phyloP scores from a whole-genome alignment of 2,329 filamentous ascomycete genomes.

The Pezicula carpinea region DNA sequence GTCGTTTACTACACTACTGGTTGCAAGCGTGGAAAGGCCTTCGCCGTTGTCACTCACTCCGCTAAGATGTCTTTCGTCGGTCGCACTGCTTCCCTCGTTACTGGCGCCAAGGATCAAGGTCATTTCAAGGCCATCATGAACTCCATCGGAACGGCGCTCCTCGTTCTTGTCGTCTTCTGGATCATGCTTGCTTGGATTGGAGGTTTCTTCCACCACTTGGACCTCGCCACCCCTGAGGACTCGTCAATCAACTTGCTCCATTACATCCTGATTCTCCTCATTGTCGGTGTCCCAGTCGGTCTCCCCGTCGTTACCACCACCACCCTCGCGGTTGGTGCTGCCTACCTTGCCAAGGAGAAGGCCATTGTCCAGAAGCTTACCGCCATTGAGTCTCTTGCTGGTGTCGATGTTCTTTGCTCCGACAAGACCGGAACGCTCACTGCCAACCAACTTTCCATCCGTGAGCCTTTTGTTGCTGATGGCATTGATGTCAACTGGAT shows the following conservation, averaged over 20 bases:
- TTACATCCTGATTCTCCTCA: constrained; percentile 66
- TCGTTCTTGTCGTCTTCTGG: constrained; percentile 74
- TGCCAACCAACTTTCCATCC: constrained; percentile 70
- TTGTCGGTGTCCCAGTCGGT: constrained; percentile 77
- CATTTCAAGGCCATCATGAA: constrained; percentile 84
- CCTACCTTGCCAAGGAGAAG: constrained; percentile 73
- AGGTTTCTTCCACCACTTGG: constrained; percentile 70
- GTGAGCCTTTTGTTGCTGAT: constrained; percentile 72
- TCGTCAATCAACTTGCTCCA: constrained; percentile 61
- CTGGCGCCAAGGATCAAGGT: constrained; percentile 71
- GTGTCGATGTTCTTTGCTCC: constrained; percentile 75
- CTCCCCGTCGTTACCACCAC: constrained; percentile 75
- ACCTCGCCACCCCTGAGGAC: constrained; percentile 53
- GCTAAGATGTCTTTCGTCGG: constrained; percentile 73
- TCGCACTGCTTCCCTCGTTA: constrained; percentile 68
- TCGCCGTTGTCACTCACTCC: constrained; percentile 61
- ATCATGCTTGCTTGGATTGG: constrained; percentile 73
- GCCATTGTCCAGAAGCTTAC: constrained; percentile 77
- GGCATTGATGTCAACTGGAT: constrained; percentile 79
- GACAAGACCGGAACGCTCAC: constrained; percentile 79
- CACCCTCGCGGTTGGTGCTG: constrained; percentile 71
- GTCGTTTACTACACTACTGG: constrained; percentile 74
- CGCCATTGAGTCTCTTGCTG: constrained; percentile 70
- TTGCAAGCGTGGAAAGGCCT: constrained; percentile 76
- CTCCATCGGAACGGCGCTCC: constrained; percentile 68